Percentiles rank a stretch among this genome's conserved stretches.
These are phyloP conservation scores for Teunomyces funiuensis DNA, from an alignment of 805 yeast genomes.

Conservation along the genomic window DNA sequence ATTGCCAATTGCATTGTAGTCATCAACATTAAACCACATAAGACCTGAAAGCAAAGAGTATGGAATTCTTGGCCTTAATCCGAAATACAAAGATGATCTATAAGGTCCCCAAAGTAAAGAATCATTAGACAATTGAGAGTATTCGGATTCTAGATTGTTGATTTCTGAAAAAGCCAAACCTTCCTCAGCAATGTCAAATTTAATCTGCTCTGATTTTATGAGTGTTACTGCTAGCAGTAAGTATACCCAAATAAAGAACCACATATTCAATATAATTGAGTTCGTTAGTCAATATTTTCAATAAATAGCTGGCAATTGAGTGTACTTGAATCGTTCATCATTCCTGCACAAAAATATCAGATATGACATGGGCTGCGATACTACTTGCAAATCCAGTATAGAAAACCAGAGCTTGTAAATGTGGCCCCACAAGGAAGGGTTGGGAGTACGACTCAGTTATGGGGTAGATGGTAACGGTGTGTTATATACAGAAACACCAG, in stretches of 20 bases:
- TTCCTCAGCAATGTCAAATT: constrained; percentile 22
- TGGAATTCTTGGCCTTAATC: constrained; percentile 81
- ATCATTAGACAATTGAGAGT: constrained; percentile 17
- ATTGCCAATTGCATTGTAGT: constrained; percentile 49
- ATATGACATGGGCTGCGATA: too few relatives aligned
- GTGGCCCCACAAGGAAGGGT: constrained; percentile 19
- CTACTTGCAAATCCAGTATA: too few relatives aligned
- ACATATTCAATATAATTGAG: not conserved
- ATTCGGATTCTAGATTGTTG: constrained; percentile 7
- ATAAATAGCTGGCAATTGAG: too few relatives aligned
- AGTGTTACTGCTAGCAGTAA: constrained; percentile 3
- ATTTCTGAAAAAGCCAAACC: not conserved
- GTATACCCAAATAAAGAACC: not conserved
- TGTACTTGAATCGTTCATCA: too few relatives aligned
- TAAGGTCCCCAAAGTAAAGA: constrained; percentile 84
- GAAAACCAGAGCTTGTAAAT: too few relatives aligned
- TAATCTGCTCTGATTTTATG: constrained; percentile 13
- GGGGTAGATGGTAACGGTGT: constrained; percentile 17
- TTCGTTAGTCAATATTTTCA: too few relatives aligned
- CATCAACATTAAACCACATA: constrained; percentile 81
- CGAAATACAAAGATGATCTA: constrained; percentile 81
- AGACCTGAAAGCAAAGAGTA: constrained; percentile 73
- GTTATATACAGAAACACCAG: not conserved
- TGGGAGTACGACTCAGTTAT: constrained; percentile 17
- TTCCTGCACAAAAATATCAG: not conserved